Base-by-base conservation (phyloP, 2,329 filamentous ascomycete species). In the Alternaria panax region DNA sequence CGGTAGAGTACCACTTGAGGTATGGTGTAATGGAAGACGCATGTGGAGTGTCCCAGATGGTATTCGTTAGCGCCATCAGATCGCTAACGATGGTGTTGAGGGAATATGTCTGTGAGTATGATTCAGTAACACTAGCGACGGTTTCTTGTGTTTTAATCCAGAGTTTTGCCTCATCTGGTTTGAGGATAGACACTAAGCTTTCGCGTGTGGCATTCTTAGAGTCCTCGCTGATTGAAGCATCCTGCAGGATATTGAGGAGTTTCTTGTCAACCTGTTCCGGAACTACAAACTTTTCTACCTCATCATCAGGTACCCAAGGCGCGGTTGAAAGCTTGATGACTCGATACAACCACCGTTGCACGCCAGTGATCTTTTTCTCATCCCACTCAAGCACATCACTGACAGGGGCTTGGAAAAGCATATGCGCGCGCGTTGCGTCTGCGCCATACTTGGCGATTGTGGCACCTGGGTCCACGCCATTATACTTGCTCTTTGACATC, bases 401-500 rank as follows among this genome's bases (percentile, higher is more conserved):
- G 14, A 96, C 90, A 0, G 93, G 92, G 1, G 93, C 93, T 69
- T 93, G 91, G 81, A 97, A 96, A 7, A 97, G 84, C 74, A 97
- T 91, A 74, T 97, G 93, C 4, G 92, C 92, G 56, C 93, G 84
- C 2, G 91, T 93, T 6, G 91, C 89, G 75, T 97, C 93, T 1
- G 92, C 91, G 22, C 93, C 93, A 68, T 95, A 90, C 66, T 86
- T 87, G 7, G 83, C 80, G 57, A 95, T 92, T 64, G 90, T 91
- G 0, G 81, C 82, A 0, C 86, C 88, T 0, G 93, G 93, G 72
- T 96, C 92, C 7, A 96, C 92, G 25, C 93, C 93, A 72, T 97
- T 97, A 80, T 95, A 85, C 78, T 97, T 97, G 70, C 92, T 96
- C 80, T 97, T 97, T 38, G 91, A 95, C 93, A 97, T 97, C 75